A percentile compares a stretch with the other conserved stretches of the same genome.
These are phyloP conservation scores for Heterobasidion irregulare DNA, from an alignment of 1,284 basidiomycete genomes.

Conservation along the genomic window DNA sequence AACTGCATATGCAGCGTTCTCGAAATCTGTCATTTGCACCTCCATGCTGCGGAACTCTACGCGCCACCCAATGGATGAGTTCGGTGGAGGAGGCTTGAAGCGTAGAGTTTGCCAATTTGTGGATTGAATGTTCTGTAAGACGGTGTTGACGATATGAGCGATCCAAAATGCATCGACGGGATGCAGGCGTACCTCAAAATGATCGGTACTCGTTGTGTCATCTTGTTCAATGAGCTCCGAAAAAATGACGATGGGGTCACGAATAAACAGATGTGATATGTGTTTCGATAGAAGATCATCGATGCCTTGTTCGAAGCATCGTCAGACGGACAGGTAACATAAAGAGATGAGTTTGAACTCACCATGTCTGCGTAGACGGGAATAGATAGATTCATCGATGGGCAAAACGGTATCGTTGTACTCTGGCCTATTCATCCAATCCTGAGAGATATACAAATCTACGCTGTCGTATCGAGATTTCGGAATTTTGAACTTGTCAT, in stretches of 20 bases:
- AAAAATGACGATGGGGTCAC: slow-evolving; percentile 95
- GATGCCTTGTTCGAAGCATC: slow-evolving; percentile 51
- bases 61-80: slow-evolving; percentile 92
- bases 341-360: slow-evolving; percentile 15
- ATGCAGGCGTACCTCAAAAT: slow-evolving; percentile 77
- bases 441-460: slow-evolving; percentile 86
- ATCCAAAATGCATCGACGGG: neutral
- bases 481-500: slow-evolving; percentile 73
- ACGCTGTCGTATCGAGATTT: slow-evolving; percentile 98
- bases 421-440: slow-evolving; percentile 81
- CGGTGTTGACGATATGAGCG: neutral
- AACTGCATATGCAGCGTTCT: slow-evolving; percentile 95
- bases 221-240: slow-evolving; percentile 93
- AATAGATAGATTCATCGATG: slow-evolving; percentile 68
- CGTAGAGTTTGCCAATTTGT: slow-evolving; percentile 99
- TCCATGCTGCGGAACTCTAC: slow-evolving; percentile 99
- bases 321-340: neutral
- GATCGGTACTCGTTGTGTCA: slow-evolving; percentile 82
- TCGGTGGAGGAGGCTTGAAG: slow-evolving; percentile 95
- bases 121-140: slow-evolving; percentile 84
- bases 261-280: slow-evolving; percentile 93
- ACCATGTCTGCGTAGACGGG: slow-evolving; percentile 72
- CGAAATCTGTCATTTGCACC: slow-evolving; percentile 97
- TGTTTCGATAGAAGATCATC: slow-evolving; percentile 88
- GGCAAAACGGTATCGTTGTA: slow-evolving; percentile 90